These are phyloP conservation scores for Trametes polyzona DNA, from an alignment of 1,284 basidiomycete genomes.

Conservation along the genomic window DNA sequence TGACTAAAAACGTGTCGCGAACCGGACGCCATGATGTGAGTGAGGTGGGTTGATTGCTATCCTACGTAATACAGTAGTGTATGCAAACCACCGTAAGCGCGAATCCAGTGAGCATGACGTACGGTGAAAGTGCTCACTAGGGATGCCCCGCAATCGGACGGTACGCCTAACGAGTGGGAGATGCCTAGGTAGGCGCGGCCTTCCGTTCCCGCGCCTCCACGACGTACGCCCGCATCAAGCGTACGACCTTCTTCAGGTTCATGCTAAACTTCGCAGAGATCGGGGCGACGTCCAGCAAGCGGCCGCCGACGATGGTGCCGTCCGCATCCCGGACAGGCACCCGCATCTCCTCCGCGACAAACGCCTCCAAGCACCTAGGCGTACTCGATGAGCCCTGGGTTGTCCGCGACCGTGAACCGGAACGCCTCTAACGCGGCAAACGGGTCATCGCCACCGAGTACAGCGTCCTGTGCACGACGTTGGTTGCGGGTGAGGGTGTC, in stretches of 20 bases:
- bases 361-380: constrained; percentile 65
- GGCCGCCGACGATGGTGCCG: constrained; percentile 38
- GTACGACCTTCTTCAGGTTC: constrained; percentile 72
- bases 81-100: too few species aligned
- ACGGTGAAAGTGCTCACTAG: too few species aligned
- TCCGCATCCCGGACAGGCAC: constrained; percentile 29
- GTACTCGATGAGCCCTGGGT: constrained; percentile 88
- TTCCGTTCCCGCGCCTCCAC: constrained; percentile 48
- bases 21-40: too few species aligned
- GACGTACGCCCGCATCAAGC: constrained; percentile 67
- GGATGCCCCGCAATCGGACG: too few species aligned
- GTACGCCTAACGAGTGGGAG: too few species aligned
- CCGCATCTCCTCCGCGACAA: constrained; percentile 53
- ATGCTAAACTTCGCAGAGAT: constrained; percentile 82
- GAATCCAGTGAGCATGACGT: too few species aligned
- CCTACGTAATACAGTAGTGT: too few species aligned
- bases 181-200: too few species aligned
- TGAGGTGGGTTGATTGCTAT: too few species aligned
- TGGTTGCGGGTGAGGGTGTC: constrained; percentile 56
- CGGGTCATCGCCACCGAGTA: constrained; percentile 16
- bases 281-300: constrained; percentile 68
- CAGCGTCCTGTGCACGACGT: constrained; percentile 28
- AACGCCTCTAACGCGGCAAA: constrained; percentile 70
- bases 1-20: too few species aligned
- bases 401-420: constrained; percentile 96